phyloP scores from a whole-genome alignment of 495 filamentous ascomycete genomes.

The Talaromyces thailandensis region DNA sequence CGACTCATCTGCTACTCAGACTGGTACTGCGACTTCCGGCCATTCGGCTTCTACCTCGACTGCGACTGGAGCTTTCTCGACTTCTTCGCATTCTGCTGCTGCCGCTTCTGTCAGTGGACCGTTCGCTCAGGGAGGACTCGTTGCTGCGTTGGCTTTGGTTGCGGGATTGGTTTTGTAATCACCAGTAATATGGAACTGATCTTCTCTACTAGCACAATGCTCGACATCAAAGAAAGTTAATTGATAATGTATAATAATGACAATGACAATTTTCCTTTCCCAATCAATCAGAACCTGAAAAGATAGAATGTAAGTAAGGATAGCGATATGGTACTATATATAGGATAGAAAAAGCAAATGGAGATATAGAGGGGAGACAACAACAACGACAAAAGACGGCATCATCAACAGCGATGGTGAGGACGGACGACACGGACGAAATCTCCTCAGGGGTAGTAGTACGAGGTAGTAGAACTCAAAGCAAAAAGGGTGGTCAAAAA shows the following conservation, averaged over 20 bases:
- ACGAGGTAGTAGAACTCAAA: not conserved
- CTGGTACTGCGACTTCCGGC: not conserved
- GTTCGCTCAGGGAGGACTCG: slow-evolving; percentile 13
- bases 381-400: not conserved
- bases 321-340: not conserved
- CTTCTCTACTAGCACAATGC: not conserved
- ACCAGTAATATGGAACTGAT: not conserved
- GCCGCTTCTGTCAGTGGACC: slow-evolving; percentile 8
- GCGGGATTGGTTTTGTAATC: slow-evolving; percentile 19
- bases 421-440: not conserved
- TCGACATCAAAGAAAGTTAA: not conserved
- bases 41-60: not conserved
- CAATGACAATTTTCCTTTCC: not conserved
- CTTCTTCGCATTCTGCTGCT: slow-evolving; percentile 10
- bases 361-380: not conserved
- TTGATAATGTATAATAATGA: slow-evolving; percentile 1
- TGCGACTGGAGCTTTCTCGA: not conserved
- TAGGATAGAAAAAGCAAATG: not conserved
- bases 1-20: slow-evolving; percentile 8
- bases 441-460: not conserved
- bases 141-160: slow-evolving; percentile 12
- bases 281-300: not conserved
- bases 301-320: not conserved
- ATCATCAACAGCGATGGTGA: not conserved
- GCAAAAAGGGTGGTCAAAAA: not conserved